These are phyloP conservation scores for Hymenoscyphus albidus DNA, from an alignment of 2,329 filamentous ascomycete genomes.

Conservation along the genomic window DNA sequence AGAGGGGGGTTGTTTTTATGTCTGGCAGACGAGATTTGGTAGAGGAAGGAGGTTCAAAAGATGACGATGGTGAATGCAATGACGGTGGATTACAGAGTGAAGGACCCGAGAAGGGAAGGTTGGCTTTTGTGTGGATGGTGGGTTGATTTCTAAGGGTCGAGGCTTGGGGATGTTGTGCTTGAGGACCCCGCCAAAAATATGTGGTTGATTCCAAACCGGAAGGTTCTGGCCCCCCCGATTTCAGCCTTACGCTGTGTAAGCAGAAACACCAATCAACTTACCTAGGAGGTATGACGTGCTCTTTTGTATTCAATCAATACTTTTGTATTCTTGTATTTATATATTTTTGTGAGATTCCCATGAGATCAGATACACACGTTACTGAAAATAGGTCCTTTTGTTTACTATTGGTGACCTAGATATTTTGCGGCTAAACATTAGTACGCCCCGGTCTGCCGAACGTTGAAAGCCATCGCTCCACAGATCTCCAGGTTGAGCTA, in stretches of 20 bases:
- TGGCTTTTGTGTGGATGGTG: conserved; percentile 1
- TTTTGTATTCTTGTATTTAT: not conserved
- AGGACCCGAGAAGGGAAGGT: conserved; percentile 10
- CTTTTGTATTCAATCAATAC: not conserved
- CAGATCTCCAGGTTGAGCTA: too few relatives aligned
- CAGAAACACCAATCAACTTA: not conserved
- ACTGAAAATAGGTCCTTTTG: not conserved
- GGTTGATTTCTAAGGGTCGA: conserved; percentile 27
- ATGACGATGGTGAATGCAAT: too few relatives aligned
- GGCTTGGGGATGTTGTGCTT: not conserved
- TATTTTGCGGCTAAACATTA: too few relatives aligned
- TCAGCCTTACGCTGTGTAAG: conserved; percentile 13
- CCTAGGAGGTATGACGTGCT: not conserved
- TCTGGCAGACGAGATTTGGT: not conserved
- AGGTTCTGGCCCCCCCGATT: conserved; percentile 15
- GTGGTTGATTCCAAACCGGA: conserved; percentile 22
- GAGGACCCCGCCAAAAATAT: conserved; percentile 20
- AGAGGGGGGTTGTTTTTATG: not conserved
- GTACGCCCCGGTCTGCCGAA: too few relatives aligned
- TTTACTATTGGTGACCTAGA: too few relatives aligned
- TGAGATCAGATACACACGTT: too few relatives aligned
- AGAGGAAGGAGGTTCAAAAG: not conserved
- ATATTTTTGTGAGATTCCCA: too few relatives aligned
- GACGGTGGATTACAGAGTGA: not conserved
- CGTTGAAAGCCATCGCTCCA: too few relatives aligned